phyloP scores from a whole-genome alignment of 768 basidiomycete genomes.

The Tylopilus sp. region DNA sequence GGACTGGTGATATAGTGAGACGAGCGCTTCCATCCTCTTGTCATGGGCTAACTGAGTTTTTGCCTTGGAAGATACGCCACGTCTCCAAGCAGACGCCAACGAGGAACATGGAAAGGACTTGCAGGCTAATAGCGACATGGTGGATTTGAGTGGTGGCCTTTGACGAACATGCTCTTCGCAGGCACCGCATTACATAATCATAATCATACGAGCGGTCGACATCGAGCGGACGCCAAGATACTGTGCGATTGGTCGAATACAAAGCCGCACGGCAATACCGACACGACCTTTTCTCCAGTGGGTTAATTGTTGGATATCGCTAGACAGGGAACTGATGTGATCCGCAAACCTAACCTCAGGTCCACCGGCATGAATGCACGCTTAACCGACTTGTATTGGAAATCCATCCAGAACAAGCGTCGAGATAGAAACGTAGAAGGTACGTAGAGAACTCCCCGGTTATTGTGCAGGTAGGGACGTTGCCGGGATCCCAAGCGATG shows the following conservation, averaged over 20 bases:
- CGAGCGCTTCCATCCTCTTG: slow-evolving; percentile 61
- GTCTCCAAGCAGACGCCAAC: slow-evolving; percentile 10
- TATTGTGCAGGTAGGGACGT: background rate
- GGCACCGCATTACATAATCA: slow-evolving; percentile 21
- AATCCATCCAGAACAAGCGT: background rate
- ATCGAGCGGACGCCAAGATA: background rate
- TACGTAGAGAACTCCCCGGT: background rate
- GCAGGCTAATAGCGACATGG: slow-evolving; percentile 14
- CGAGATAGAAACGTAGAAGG: background rate
- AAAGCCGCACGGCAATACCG: background rate
- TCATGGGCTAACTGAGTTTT: slow-evolving; percentile 19
- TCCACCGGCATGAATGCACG: background rate
- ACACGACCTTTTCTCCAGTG: background rate
- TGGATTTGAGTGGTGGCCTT: background rate
- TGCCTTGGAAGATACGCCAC: slow-evolving; percentile 20
- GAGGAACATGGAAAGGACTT: slow-evolving; percentile 5
- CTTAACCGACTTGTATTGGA: background rate
- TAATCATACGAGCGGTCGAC: background rate
- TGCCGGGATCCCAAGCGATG: background rate
- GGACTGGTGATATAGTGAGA: slow-evolving; percentile 75
- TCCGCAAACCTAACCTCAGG: background rate
- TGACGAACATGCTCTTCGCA: no score
- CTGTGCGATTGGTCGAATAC: background rate
- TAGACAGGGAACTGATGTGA: background rate
- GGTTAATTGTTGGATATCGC: background rate